Evolutionary conservation across 139 green algal genomes (phyloP), one percentile per base, ranked within the genome.

Genomic region (Chlamydomonas schloesseri): DNA sequence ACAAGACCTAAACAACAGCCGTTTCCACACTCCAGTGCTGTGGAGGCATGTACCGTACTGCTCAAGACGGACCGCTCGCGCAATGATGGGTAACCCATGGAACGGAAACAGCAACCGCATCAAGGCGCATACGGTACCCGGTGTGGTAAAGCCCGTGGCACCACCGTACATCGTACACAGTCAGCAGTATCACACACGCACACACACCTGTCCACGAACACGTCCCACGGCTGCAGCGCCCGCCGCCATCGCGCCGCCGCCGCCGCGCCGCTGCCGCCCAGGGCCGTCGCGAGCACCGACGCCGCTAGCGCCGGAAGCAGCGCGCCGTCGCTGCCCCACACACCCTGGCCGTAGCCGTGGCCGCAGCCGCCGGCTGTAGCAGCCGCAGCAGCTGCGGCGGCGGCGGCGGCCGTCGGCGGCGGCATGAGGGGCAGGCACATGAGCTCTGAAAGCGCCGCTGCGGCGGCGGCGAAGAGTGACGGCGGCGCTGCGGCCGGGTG

Each of bases 301-400:
- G 26, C 81, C 81, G 81, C 81, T 28, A 79, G 42, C 69, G 60
- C 69, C 23, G 69, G 81, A 33, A 87, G 50, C 69, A 71, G 69
- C 69, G 71, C 81, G 37, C 53, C 11, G 18, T 28, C 81, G 33
- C 76, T 67, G 15, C 24, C 65, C 79, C 67, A 76, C 68, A 77
- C 21, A 3, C 9, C 64, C 10, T 3, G 28, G 9, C 3, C 64
- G 4, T 15, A 4, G 37, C 24, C 76, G 37, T 23, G 31, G 10
- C 13, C 36, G 34, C 29, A 46, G 64, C n/a, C 65, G 65, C 64
- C 46, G 31, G 33, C 33, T 23, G 9, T 13, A 26, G 17, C 73
- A 14, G 1, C 73, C 0, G 2, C 1, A 9, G 36, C 24, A 24
- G 64, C 53, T 3, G 36, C 29, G 1, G 53, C 18, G 14, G 73